Evolutionary conservation across 1,284 basidiomycete species (phyloP).

Genomic region (Rhodotorula mucilaginosa): DNA sequence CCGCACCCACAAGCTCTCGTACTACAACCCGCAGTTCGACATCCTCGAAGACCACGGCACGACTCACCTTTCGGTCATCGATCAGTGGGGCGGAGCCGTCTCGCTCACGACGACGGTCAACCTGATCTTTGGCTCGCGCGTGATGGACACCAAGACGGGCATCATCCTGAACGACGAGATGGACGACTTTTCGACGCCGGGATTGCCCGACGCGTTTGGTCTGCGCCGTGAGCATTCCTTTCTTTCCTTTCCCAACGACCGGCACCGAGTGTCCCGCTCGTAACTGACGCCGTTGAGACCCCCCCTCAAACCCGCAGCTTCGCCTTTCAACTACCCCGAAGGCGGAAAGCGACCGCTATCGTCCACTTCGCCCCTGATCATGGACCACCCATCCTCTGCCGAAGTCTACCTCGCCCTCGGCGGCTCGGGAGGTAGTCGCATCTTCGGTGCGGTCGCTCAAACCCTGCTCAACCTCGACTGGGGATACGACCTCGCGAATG

Average conservation of each 20-base stretch:
- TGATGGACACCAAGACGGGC: constrained; percentile 79
- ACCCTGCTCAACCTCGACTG: constrained; percentile 76
- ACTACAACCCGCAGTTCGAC: constrained; percentile 81
- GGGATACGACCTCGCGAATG: constrained; percentile 72
- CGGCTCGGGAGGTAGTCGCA: constrained; percentile 81
- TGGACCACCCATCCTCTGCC: constrained; percentile 55
- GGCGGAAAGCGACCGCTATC: constrained; percentile 81
- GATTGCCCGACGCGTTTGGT: constrained; percentile 74
- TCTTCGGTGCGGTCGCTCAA: constrained; percentile 77
- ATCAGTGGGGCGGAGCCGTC: constrained; percentile 79
- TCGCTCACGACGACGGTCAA: constrained; percentile 85
- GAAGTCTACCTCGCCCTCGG: constrained; percentile 71
- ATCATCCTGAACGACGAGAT: constrained; percentile 83
- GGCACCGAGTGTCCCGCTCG: background rate
- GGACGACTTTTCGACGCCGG: constrained; percentile 77
- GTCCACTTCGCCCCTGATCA: constrained; percentile 73
- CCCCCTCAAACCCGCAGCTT: constrained; percentile 21
- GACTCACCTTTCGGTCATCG: constrained; percentile 76
- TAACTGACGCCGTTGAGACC: background rate
- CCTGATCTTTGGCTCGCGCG: constrained; percentile 75
- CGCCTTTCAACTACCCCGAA: constrained; percentile 68
- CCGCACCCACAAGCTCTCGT: constrained; percentile 70
- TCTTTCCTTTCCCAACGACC: background rate
- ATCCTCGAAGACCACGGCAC: constrained; percentile 78
- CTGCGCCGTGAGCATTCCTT: constrained; percentile 49